phyloP scores from a whole-genome alignment of 345 rosid genomes.

The Streptanthus diversifolius region DNA sequence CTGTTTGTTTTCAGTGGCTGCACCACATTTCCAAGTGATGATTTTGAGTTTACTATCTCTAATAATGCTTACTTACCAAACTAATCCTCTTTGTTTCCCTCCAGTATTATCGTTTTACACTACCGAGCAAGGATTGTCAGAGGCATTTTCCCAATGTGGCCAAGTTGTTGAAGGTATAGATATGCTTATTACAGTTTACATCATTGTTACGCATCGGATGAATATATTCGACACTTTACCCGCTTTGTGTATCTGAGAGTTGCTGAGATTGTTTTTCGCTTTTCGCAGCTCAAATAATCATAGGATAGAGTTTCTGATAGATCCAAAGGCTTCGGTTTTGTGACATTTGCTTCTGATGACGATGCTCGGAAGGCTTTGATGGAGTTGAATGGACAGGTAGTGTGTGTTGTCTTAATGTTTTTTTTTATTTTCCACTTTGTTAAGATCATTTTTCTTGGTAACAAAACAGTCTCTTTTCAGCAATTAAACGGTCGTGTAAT shows the following conservation, averaged over 20 bases:
- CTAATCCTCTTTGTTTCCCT: not conserved
- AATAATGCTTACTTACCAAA: not conserved
- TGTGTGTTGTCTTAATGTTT: not conserved
- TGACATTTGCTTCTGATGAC: conserved; percentile 72
- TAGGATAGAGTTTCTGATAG: conserved; percentile 61
- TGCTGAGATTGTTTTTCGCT: not conserved
- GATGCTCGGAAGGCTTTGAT: conserved; percentile 63
- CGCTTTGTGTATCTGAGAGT: not conserved
- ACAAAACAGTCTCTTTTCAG: conserved; percentile 35
- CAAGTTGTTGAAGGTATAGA: conserved; percentile 94
- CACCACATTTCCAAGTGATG: not conserved
- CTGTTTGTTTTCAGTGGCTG: not conserved
- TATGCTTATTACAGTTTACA: conserved; percentile 10
- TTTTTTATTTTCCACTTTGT: not conserved
- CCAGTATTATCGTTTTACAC: conserved; percentile 74
- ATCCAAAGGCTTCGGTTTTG: conserved; percentile 85
- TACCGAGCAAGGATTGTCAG: conserved; percentile 57
- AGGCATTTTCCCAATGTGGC: conserved; percentile 73
- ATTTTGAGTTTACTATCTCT: not conserved
- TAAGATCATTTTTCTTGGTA: not conserved
- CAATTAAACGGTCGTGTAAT: conserved; percentile 61
- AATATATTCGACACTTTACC: not conserved
- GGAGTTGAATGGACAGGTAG: conserved; percentile 72
- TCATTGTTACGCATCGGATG: not conserved
- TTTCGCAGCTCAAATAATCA: conserved; percentile 54